A percentile compares a stretch with the other conserved stretches of the same genome.
These are phyloP conservation scores for Daedaleopsis nitida DNA, from an alignment of 768 basidiomycete genomes.

Conservation along the genomic window DNA sequence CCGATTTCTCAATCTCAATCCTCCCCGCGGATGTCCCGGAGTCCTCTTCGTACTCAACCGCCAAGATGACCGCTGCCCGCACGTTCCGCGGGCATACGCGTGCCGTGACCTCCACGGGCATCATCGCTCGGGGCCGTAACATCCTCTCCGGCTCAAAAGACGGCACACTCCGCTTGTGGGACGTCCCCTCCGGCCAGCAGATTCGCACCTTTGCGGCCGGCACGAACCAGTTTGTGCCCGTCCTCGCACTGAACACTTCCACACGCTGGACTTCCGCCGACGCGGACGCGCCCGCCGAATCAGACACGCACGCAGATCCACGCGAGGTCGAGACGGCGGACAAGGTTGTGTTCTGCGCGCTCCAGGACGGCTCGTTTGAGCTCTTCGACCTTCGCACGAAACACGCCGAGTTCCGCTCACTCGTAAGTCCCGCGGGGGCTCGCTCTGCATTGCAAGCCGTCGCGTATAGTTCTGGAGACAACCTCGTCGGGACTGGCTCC, in stretches of 20 bases:
- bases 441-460: constrained; percentile 46
- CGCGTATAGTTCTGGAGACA: constrained; percentile 40
- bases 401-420: constrained; percentile 30
- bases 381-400: constrained; percentile 53
- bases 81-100: constrained; percentile 68
- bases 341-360: constrained; percentile 54
- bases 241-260: constrained; percentile 49
- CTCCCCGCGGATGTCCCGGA: constrained; percentile 55
- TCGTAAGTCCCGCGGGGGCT: constrained; percentile 23
- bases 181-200: constrained; percentile 56
- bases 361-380: constrained; percentile 58
- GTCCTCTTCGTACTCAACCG: constrained; percentile 22
- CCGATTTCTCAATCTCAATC: constrained; percentile 68
- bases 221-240: constrained; percentile 40
- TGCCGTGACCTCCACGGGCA: constrained; percentile 61
- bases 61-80: constrained; percentile 52
- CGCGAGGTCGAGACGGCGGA: constrained; percentile 49
- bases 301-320: constrained; percentile 21
- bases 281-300: constrained; percentile 13
- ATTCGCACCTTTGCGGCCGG: constrained; percentile 43
- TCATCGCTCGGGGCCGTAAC: constrained; percentile 67
- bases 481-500: constrained; percentile 62
- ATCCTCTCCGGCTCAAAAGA: constrained; percentile 71
- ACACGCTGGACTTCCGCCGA: constrained; percentile 34
- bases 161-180: constrained; percentile 72